These are phyloP conservation scores for Corymbia maculata DNA, from an alignment of 345 rosid species.

Conservation along the genomic window DNA sequence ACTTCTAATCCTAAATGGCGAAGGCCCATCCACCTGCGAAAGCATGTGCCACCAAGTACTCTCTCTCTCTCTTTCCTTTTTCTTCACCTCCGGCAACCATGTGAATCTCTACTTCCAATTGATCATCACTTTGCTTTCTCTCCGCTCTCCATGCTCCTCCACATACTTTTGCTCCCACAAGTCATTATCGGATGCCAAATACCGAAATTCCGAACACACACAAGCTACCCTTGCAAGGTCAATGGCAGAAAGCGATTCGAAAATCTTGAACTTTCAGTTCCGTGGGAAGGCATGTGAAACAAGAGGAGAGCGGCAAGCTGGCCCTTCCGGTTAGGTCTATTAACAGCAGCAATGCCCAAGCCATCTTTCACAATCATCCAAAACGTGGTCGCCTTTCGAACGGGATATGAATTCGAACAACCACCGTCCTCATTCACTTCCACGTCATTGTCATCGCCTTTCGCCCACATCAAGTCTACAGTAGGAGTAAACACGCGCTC, in stretches of 20 bases:
- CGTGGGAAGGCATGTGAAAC: neutral
- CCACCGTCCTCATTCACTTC: neutral
- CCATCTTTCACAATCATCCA: slow-evolving; percentile 73
- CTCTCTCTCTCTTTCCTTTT: neutral
- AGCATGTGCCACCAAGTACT: neutral
- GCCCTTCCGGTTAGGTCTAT: neutral
- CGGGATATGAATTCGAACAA: neutral
- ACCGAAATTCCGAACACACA: neutral
- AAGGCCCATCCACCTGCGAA: neutral
- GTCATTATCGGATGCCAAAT: neutral
- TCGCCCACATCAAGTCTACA: slow-evolving; percentile 16
- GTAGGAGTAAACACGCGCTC: slow-evolving; percentile 26
- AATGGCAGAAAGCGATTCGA: neutral
- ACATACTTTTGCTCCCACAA: neutral
- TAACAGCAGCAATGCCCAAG: slow-evolving; percentile 1
- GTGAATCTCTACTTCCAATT: neutral
- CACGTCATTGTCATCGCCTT: neutral
- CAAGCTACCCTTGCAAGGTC: neutral
- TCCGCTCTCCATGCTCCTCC: neutral
- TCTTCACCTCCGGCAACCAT: neutral
- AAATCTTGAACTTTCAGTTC: neutral
- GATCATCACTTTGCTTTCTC: neutral
- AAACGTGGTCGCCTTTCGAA: slow-evolving; percentile 34
- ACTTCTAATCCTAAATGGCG: neutral
- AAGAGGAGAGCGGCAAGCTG: neutral